These are phyloP conservation scores for Clavariopsis aquatica DNA, from an alignment of 495 filamentous ascomycete species.

Conservation along the genomic window DNA sequence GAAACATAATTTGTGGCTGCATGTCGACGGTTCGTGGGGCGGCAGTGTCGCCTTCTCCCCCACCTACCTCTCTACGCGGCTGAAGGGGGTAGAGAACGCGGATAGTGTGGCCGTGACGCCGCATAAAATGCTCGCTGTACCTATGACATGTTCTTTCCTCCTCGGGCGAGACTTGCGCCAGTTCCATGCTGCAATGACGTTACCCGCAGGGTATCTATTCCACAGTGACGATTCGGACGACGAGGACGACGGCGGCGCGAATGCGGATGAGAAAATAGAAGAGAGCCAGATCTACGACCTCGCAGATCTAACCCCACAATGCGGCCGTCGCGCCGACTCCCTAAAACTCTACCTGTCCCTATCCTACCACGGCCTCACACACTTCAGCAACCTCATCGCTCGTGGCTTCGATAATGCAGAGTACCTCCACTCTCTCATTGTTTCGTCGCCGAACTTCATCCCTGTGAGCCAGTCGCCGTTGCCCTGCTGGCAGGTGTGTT, in stretches of 20 bases:
- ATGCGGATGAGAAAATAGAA: conserved; percentile 36
- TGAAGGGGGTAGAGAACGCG: conserved; percentile 65
- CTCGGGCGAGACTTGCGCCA: conserved; percentile 70
- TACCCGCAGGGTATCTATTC: conserved; percentile 88
- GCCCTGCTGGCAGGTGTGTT: conserved; percentile 92
- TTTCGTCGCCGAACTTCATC: conserved; percentile 58
- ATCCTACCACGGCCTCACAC: conserved; percentile 78
- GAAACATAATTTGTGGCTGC: conserved; percentile 77
- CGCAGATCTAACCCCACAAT: conserved; percentile 91
- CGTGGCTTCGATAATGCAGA: conserved; percentile 65
- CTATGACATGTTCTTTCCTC: conserved; percentile 87
- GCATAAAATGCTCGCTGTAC: conserved; percentile 95
- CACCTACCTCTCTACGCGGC: conserved; percentile 56
- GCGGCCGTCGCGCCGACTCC: conserved; percentile 79
- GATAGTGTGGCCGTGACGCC: conserved; percentile 85
- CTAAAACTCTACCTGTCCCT: conserved; percentile 86
- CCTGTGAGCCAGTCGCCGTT: conserved; percentile 75
- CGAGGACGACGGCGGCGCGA: conserved; percentile 69
- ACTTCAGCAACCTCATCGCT: conserved; percentile 59
- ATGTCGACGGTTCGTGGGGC: conserved; percentile 90
- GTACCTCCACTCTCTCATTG: conserved; percentile 63
- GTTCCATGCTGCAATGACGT: conserved; percentile 79
- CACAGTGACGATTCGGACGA: conserved; percentile 52
- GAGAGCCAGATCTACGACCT: conserved; percentile 90
- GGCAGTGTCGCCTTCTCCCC: conserved; percentile 82